Percentiles rank a stretch among this genome's conserved stretches.
Conservation (phyloP, 73 alveolate species). For the Symbiodinium natans region DNA sequence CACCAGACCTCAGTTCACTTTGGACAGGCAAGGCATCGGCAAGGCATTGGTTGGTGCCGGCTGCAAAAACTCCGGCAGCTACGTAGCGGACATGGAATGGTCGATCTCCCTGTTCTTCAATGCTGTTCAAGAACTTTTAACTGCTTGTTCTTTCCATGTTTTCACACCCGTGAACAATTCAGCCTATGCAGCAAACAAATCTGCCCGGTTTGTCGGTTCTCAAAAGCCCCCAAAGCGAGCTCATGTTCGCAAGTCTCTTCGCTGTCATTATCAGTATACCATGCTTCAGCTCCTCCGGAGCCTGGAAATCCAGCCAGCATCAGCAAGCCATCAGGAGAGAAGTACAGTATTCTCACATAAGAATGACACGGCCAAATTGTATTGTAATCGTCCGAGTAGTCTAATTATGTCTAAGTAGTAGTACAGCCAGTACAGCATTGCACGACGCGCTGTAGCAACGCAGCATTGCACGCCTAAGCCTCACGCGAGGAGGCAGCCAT, state of each 20-base stretch:
- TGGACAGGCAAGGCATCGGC: not conserved
- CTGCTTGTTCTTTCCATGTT: not conserved
- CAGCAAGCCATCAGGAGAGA: too few relatives aligned
- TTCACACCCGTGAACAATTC: too few relatives aligned
- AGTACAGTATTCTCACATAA: too few relatives aligned
- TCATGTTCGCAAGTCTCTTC: not conserved
- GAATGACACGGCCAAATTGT: too few relatives aligned
- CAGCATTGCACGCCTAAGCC: not conserved
- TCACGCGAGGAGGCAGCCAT: not conserved
- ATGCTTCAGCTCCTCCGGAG: too few relatives aligned
- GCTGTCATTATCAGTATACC: not conserved
- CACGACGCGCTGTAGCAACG: not conserved
- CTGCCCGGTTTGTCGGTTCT: not conserved
- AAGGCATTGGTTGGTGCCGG: not conserved
- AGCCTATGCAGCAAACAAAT: too few relatives aligned
- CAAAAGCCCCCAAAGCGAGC: not conserved
- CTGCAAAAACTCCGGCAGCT: not conserved
- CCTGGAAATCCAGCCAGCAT: too few relatives aligned
- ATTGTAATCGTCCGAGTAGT: not conserved
- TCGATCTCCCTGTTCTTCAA: not conserved
- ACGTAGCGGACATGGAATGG: not conserved
- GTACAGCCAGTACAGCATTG: not conserved
- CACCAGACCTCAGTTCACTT: conserved; percentile 7
- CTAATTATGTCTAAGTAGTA: too few relatives aligned
- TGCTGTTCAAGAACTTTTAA: too few relatives aligned